These are phyloP conservation scores for Capillidium heterosporum DNA, from an alignment of 371 early-diverging fungal genomes.

Conservation along the genomic window DNA sequence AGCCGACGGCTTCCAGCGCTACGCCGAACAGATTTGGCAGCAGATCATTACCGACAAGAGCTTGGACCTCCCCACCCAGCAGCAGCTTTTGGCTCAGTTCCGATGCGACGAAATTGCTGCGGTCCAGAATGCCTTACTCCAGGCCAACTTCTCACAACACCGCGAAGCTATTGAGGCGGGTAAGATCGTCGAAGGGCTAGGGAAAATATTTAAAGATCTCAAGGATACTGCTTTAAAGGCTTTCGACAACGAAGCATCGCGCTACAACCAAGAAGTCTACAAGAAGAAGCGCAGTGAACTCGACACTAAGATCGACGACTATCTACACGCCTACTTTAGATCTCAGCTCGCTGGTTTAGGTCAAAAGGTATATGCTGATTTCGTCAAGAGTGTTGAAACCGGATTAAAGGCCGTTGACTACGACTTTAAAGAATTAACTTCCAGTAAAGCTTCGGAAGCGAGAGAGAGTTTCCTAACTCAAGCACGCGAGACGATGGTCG, in stretches of 20 bases:
- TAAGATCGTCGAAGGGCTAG: conserved; percentile 54
- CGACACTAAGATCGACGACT: conserved; percentile 47
- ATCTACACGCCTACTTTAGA: conserved; percentile 55
- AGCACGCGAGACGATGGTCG: conserved; percentile 18
- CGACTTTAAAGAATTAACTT: conserved; percentile 32
- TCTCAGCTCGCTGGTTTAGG: conserved; percentile 75
- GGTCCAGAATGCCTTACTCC: conserved; percentile 37
- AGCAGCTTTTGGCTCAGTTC: conserved; percentile 91
- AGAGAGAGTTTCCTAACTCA: conserved; percentile 16
- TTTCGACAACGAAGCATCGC: conserved; percentile 78
- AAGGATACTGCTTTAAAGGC: conserved; percentile 35
- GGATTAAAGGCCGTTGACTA: conserved; percentile 22
- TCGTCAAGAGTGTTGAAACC: conserved; percentile 18
- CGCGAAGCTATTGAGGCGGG: conserved; percentile 55
- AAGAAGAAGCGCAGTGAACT: conserved; percentile 67
- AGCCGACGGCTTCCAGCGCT: conserved; percentile 83
- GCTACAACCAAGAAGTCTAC: conserved; percentile 84
- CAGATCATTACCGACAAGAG: conserved; percentile 86
- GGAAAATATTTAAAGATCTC: conserved; percentile 36
- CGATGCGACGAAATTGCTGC: conserved; percentile 95
- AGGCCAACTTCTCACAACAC: conserved; percentile 32
- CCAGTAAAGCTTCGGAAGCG: conserved; percentile 20
- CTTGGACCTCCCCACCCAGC: conserved; percentile 93
- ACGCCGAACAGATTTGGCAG: conserved; percentile 84
- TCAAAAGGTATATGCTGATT: conserved; percentile 40